A percentile compares a stretch with the other conserved stretches of the same genome.
Conservation (phyloP, 768 basidiomycete genomes). For the Amanita thiersii region DNA sequence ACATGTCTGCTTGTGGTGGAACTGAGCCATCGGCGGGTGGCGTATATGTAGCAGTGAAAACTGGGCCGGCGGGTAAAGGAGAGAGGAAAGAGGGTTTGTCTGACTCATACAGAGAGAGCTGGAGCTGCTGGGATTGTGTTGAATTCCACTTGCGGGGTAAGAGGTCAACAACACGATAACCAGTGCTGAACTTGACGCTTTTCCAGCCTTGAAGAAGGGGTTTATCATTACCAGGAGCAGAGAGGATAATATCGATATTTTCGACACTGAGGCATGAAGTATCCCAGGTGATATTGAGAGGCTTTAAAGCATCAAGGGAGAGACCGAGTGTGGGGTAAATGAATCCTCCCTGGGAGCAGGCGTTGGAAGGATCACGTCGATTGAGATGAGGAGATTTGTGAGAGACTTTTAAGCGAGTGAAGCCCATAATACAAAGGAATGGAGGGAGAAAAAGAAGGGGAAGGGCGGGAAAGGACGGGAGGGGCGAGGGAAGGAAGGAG, state of each 20-base stretch:
- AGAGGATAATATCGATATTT: slow-evolving; percentile 63
- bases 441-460: slow-evolving; percentile 2
- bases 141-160: slow-evolving; percentile 69
- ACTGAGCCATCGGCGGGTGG: slow-evolving; percentile 28
- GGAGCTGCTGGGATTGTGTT: slow-evolving; percentile 37
- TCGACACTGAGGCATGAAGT: slow-evolving; percentile 41
- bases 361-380: slow-evolving; percentile 20
- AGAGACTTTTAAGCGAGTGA: slow-evolving; percentile 17
- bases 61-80: slow-evolving; percentile 54
- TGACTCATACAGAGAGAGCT: slow-evolving; percentile 49
- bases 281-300: slow-evolving; percentile 61
- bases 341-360: slow-evolving; percentile 51
- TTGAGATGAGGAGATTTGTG: slow-evolving; percentile 11
- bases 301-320: slow-evolving; percentile 34
- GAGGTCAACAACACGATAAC: slow-evolving; percentile 40
- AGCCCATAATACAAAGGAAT: slow-evolving; percentile 14
- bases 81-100: slow-evolving; percentile 43
- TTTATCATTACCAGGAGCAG: slow-evolving; percentile 33
- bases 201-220: slow-evolving; percentile 53
- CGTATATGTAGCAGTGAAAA: slow-evolving; percentile 59
- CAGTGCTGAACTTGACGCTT: slow-evolving; percentile 37
- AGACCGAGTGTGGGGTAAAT: slow-evolving; percentile 40
- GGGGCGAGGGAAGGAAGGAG: not conserved
- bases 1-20: slow-evolving; percentile 35
- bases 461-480: slow-evolving; percentile 1